Base-by-base conservation (phyloP, 352 stramenopile species). In the Globisporangium spiculum region DNA sequence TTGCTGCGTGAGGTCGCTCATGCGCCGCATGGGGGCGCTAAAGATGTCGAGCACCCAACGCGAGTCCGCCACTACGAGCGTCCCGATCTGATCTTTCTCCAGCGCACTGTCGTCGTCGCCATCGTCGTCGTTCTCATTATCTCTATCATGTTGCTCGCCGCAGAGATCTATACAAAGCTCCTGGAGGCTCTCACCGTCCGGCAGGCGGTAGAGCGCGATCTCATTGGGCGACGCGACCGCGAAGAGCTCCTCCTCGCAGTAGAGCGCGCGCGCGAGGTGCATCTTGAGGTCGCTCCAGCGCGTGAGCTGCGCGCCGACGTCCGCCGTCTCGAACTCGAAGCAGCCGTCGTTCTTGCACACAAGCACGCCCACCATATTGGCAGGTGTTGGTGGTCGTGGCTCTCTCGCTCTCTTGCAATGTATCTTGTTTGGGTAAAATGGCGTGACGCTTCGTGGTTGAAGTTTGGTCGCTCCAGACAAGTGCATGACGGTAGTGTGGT, bases 11-110 rank as follows among this genome's bases (percentile, higher is more conserved):
- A 89, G 69, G 44, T 89, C 77, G 32, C 72, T 83, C 60, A 75
- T 72, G 57, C 77, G 75, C 38, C 77, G 75, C 50, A 91, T 79
- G n/a, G 81, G 72, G 53, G 74, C 73, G 59, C 75, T 77, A 63
- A 93, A 92, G 64, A 93, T 93, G 53, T 91, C 86, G 44, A 93
- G 78, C 26, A 92, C 86, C 82, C 82, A 92, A n/a, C 80, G 83
- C 54, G 83, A 90, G 8, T 86, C 76, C 0, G 70, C 16, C 3
- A 67, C 48, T 1, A 89, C 32, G 1, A 81, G 66, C n/a, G 46
- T 67, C 7, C 22, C 38, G 5, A 81, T 62, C 14, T 75, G 58
- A 3, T 44, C 36, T 12, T 60, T 60, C 54, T 60, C 54, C 27
- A 60, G 54, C n/a, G 18, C 54, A 9, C 36, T 32, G 8, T 14